Evolutionary conservation across 2,329 filamentous ascomycete species (phyloP).

Genomic region (Onygenales sp.): DNA sequence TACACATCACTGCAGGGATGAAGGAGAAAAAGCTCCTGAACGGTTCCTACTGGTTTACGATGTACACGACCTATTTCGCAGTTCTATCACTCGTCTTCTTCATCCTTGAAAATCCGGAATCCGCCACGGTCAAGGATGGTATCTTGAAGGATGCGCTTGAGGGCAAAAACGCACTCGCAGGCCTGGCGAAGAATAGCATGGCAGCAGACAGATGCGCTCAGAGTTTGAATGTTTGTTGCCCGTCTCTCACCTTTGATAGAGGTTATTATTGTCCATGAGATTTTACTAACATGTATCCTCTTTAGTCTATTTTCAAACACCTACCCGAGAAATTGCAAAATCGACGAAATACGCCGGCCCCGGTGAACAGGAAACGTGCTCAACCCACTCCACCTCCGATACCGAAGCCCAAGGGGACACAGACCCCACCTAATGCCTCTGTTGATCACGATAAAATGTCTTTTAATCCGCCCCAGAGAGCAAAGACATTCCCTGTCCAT

Average conservation of each 20-base stretch:
- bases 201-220: conserved; percentile 78
- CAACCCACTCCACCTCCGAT: conserved; percentile 6
- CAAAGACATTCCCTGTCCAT: conserved; percentile 32
- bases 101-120: conserved; percentile 55
- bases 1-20: conserved; percentile 58
- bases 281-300: conserved; percentile 8
- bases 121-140: conserved; percentile 52
- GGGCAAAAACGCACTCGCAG: conserved; percentile 72
- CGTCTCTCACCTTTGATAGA: not conserved
- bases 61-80: conserved; percentile 60
- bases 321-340: conserved; percentile 63
- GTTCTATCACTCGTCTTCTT: conserved; percentile 56
- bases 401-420: conserved; percentile 8
- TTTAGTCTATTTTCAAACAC: conserved; percentile 70
- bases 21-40: conserved; percentile 50
- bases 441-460: conserved; percentile 9
- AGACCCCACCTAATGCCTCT: conserved; percentile 13
- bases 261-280: not conserved
- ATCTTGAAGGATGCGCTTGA: conserved; percentile 77
- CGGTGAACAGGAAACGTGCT: conserved; percentile 41
- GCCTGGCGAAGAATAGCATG: conserved; percentile 72
- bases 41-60: conserved; percentile 58
- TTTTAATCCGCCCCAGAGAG: conserved; percentile 20
- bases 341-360: conserved; percentile 34
- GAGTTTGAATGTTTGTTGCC: conserved; percentile 57